Conservation (phyloP, 202 grass and related monocot species). For the Setaria italica region DNA sequence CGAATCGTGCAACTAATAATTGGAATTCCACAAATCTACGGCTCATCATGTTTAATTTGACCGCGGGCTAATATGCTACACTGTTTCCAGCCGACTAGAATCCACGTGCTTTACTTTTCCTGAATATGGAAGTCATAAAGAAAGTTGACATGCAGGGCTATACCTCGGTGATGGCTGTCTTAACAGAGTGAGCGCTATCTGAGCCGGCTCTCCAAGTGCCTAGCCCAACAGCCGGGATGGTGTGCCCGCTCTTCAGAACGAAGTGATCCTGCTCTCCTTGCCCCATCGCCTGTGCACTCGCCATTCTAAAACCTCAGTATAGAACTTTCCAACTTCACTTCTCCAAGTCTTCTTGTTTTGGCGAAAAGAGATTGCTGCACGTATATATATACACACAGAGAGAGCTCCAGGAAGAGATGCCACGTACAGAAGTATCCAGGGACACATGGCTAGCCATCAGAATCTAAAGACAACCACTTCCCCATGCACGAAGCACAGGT, state of each 20-base stretch:
- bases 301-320: constrained; percentile 41
- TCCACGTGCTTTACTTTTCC: neutral
- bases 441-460: constrained; percentile 51
- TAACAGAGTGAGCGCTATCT: constrained; percentile 50
- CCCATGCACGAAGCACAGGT: constrained; percentile 40
- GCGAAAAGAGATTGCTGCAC: neutral
- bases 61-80: neutral
- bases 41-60: neutral
- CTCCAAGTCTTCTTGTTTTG: neutral
- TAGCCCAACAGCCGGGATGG: constrained; percentile 65
- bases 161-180: constrained; percentile 67
- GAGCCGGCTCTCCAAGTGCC: constrained; percentile 79
- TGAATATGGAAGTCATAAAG: neutral
- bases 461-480: neutral
- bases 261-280: constrained; percentile 50
- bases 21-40: neutral
- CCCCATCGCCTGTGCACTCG: constrained; percentile 57
- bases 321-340: neutral
- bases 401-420: constrained; percentile 34
- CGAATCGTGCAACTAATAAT: neutral
- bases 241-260: constrained; percentile 68
- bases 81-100: neutral
- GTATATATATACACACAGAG: neutral
- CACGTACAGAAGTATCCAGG: constrained; percentile 43
- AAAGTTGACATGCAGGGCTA: neutral